Evolutionary conservation across 169 alveolate species (phyloP).

Genomic region (Cryptosporidium meleagridis): DNA sequence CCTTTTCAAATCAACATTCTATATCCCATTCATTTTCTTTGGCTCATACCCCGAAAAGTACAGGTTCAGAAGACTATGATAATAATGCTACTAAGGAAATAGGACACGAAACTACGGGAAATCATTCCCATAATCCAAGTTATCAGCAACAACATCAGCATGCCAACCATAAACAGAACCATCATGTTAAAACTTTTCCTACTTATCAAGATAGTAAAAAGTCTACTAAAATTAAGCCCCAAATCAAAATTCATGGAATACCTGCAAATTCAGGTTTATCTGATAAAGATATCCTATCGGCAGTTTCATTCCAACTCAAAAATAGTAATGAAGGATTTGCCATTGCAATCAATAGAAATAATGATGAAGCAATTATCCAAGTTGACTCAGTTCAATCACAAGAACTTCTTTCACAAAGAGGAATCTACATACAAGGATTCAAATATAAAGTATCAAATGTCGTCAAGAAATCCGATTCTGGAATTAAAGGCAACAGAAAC

Average conservation of each 20-base stretch:
- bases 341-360: constrained; percentile 43
- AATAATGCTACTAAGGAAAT: background rate
- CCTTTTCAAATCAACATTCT: background rate
- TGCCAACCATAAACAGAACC: background rate
- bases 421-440: constrained; percentile 54
- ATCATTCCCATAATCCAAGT: background rate
- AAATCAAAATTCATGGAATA: constrained; percentile 40
- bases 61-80: background rate
- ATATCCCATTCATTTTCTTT: background rate
- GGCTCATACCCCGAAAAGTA: background rate
- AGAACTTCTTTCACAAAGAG: constrained; percentile 61
- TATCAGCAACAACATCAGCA: background rate
- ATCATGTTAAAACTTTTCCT: constrained; percentile 29
- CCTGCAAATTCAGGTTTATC: background rate
- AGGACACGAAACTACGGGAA: background rate
- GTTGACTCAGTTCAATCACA: constrained; percentile 62
- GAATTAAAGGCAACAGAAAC: background rate
- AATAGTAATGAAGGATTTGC: constrained; percentile 63
- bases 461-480: background rate
- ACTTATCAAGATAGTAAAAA: constrained; percentile 40
- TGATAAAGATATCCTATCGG: constrained; percentile 56
- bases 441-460: constrained; percentile 34
- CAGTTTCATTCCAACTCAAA: constrained; percentile 47
- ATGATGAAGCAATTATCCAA: constrained; percentile 39
- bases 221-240: constrained; percentile 19